Percentiles rank a stretch among this genome's conserved stretches.
phyloP scores from a whole-genome alignment of 2,329 filamentous ascomycete genomes.

The Phialophora chinensis region DNA sequence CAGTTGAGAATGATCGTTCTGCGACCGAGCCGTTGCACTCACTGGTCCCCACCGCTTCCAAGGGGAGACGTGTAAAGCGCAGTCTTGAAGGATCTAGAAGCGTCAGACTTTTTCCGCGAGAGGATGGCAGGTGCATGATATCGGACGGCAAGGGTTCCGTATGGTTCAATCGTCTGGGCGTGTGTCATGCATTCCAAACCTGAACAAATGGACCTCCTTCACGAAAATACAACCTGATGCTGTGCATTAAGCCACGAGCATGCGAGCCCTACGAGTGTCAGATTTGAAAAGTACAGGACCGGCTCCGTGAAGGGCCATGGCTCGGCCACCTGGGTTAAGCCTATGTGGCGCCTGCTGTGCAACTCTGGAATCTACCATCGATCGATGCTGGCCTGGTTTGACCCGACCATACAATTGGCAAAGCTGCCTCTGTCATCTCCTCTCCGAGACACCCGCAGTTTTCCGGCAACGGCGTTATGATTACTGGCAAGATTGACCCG shows the following conservation, averaged over 20 bases:
- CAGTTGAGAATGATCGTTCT: background rate
- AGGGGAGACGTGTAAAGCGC: background rate
- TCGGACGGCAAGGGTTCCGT: constrained; percentile 5
- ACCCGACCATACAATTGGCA: background rate
- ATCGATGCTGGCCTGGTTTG: background rate
- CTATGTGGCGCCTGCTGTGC: background rate
- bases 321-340: background rate
- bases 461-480: background rate
- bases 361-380: background rate
- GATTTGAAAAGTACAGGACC: background rate
- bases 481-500: background rate
- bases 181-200: background rate
- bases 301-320: background rate
- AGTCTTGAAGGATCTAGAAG: background rate
- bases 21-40: background rate
- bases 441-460: background rate
- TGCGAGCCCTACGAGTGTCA: background rate
- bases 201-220: background rate
- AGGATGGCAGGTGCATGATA: background rate
- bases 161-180: background rate
- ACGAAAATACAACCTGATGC: background rate
- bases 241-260: background rate
- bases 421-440: background rate
- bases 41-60: background rate
- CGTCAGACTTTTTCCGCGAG: too few relatives aligned